Conservation (phyloP, 768 basidiomycete genomes). For the Suillus fuscotomentosus region DNA sequence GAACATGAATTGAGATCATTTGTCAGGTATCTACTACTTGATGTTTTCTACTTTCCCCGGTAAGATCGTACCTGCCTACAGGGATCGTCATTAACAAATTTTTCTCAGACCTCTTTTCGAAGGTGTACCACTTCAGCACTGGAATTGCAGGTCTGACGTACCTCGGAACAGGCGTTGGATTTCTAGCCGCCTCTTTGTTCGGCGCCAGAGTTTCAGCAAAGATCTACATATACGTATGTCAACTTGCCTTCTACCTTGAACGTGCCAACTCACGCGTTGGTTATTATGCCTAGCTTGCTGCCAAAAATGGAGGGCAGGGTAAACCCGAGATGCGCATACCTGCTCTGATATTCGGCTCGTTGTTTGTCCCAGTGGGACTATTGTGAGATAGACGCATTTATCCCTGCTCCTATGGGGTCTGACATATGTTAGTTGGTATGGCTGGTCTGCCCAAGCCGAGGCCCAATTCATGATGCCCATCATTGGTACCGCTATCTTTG, state of each 20-base stretch:
- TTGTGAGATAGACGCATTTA: constrained; percentile 44
- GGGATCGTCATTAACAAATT: constrained; percentile 7
- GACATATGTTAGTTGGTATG: constrained; percentile 59
- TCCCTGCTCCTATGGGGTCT: background rate
- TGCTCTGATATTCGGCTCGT: constrained; percentile 65
- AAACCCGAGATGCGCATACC: constrained; percentile 80
- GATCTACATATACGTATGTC: constrained; percentile 48
- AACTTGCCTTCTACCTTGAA: background rate
- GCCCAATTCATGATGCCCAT: constrained; percentile 79
- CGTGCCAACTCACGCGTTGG: background rate
- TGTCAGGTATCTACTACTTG: constrained; percentile 61
- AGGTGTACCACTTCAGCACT: constrained; percentile 48
- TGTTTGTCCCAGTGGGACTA: constrained; percentile 69
- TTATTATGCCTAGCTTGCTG: constrained; percentile 37
- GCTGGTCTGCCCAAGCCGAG: constrained; percentile 71
- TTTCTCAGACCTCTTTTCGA: constrained; percentile 40
- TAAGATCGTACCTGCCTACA: constrained; percentile 23
- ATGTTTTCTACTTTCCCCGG: constrained; percentile 69
- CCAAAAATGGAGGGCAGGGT: constrained; percentile 57
- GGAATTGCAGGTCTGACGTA: constrained; percentile 53
- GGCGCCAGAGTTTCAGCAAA: constrained; percentile 48
- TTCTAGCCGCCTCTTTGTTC: constrained; percentile 44
- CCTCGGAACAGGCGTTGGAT: constrained; percentile 58
- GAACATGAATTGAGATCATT: background rate
- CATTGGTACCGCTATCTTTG: constrained; percentile 57